Evolutionary conservation across 805 yeast genomes (phyloP).

Genomic region (Clavispora phyllophila): DNA sequence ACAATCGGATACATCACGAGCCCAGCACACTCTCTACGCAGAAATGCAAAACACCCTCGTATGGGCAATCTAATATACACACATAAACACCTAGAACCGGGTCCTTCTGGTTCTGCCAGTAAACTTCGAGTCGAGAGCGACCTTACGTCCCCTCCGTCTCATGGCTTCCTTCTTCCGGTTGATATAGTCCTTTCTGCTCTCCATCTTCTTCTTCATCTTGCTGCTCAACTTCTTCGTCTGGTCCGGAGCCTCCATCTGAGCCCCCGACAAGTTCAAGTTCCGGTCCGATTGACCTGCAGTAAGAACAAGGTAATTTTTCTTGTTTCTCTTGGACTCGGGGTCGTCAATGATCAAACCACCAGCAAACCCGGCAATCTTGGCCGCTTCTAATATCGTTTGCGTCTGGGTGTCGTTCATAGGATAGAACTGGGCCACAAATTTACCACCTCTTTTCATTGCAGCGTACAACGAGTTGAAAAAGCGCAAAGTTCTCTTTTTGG

Average conservation of each 20-base stretch:
- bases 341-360: conserved; percentile 95
- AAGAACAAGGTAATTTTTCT: conserved; percentile 83
- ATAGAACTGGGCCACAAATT: conserved; percentile 95
- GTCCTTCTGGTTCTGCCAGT: conserved; percentile 70
- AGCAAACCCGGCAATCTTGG: conserved; percentile 91
- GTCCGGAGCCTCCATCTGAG: conserved; percentile 67
- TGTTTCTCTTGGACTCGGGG: conserved; percentile 87
- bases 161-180: conserved; percentile 87
- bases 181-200: conserved; percentile 76
- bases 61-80: background rate
- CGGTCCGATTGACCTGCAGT: conserved; percentile 81
- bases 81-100: conserved; percentile 23
- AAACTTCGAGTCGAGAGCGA: conserved; percentile 85
- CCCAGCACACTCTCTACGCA: background rate
- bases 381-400: conserved; percentile 71
- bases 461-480: conserved; percentile 90
- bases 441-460: conserved; percentile 86
- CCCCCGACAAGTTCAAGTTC: conserved; percentile 72
- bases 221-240: conserved; percentile 37
- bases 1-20: no score
- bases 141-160: conserved; percentile 85
- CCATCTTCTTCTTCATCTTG: conserved; percentile 51
- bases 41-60: background rate
- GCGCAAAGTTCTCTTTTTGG: conserved; percentile 69
- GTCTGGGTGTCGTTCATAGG: conserved; percentile 87